Evolutionary conservation across 495 filamentous ascomycete species (phyloP), one percentile per base, ranked within the genome.

Genomic region (Daldinia childiae): DNA sequence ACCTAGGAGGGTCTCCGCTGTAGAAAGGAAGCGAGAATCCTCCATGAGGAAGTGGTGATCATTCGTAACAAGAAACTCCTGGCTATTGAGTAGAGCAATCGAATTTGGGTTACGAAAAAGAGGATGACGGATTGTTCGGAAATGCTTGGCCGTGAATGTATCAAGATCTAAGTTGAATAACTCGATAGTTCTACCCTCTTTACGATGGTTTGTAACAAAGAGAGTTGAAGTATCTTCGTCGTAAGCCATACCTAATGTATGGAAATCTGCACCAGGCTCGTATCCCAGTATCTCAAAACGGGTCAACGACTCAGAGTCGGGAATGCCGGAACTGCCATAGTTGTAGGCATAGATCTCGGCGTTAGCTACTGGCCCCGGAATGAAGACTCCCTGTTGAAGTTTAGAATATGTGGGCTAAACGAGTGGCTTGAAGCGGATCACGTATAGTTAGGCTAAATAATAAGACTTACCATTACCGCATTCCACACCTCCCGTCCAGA

Each of bases 81-180:
- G 74, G 4, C 83, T 80, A 58, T 78, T 83, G 15, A 75, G 71
- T 27, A 87, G 83, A 36, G 82, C 80, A 60, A 91, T 75, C 45
- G 90, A 83, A 72, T 91, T 91, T 2, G 89, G 88, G 1, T 85
- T 88, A 15, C 76, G 74, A 58, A 90, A 81, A 55, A 85, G 75
- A 5, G 80, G 80, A 43, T 85, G 78, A 72, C 75, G 85, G 69
- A 83, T 82, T 61, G 75, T 89, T 72, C 80, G 87, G 77, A 77
- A 69, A 71, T 84, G 80, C 34, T 60, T 76, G 27, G 79, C 71
- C 7, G 75, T 74, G 7, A 73, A 52, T 0, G 79, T 69, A 5
- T 71, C 75, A 7, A 83, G 52, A 43, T 78, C 75, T 52, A 90
- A 82, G 58, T 84, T 83, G 73, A 91, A 90, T 51, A 89, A 65